phyloP scores from a whole-genome alignment of 192 early-diverging fungal genomes.

The Coemansia sp. region DNA sequence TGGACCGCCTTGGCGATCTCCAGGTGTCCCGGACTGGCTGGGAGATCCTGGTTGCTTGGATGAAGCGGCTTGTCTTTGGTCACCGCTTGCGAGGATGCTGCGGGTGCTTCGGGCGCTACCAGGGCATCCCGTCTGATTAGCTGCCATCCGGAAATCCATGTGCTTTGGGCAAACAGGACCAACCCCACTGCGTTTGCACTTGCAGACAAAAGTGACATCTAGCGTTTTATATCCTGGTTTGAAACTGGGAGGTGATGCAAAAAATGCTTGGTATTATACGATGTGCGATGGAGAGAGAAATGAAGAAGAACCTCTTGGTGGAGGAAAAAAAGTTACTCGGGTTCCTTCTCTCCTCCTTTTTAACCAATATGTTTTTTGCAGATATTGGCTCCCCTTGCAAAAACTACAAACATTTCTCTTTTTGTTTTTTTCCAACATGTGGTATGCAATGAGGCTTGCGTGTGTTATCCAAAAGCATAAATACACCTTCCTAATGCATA shows the following conservation, averaged over 20 bases:
- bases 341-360: background rate
- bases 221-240: too few species aligned
- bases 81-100: background rate
- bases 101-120: conserved; percentile 2
- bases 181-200: conserved; percentile 12
- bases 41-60: background rate
- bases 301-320: too few species aligned
- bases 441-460: background rate
- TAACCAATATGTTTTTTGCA: too few species aligned
- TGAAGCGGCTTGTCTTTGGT: background rate
- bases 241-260: too few species aligned
- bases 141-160: background rate
- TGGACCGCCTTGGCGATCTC: conserved; percentile 22
- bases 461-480: background rate
- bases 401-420: too few species aligned
- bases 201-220: background rate
- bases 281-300: too few species aligned
- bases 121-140: background rate
- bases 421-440: background rate
- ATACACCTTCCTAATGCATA: background rate
- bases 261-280: too few species aligned
- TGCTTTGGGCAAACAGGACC: conserved; percentile 12
- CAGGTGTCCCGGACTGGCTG: conserved; percentile 1
- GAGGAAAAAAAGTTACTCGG: background rate
- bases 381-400: too few species aligned